A percentile compares a stretch with the other conserved stretches of the same genome.
phyloP scores from a whole-genome alignment of 1,284 basidiomycete species.

The Mycena citricolor region DNA sequence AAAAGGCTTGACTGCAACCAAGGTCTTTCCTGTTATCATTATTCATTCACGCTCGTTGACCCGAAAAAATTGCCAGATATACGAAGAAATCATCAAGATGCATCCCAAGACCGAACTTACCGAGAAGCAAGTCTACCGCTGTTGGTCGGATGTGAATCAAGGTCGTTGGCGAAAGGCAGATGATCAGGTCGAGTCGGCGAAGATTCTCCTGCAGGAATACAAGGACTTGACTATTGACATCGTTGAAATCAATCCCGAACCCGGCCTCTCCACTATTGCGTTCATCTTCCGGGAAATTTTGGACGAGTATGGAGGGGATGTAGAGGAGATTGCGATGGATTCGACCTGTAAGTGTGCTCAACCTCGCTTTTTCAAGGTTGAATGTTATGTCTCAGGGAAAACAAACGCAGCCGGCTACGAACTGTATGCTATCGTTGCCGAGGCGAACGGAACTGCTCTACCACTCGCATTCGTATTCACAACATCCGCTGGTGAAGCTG shows the following conservation, averaged over 20 bases:
- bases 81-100: conserved; percentile 5
- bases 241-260: conserved; percentile 1
- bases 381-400: conserved; percentile 7
- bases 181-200: conserved; percentile 12
- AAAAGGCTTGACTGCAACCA: conserved; percentile 13
- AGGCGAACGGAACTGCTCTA: conserved; percentile 15
- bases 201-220: conserved; percentile 5
- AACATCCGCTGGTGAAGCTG: conserved; percentile 10
- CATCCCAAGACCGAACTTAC: conserved; percentile 9
- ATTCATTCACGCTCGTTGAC: not conserved
- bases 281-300: conserved; percentile 8
- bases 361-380: no score
- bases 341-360: conserved; percentile 13
- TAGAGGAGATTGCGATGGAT: conserved; percentile 11
- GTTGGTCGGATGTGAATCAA: conserved; percentile 5
- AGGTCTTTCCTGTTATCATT: conserved; percentile 1
- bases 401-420: conserved; percentile 14
- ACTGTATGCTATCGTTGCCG: conserved; percentile 12
- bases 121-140: conserved; percentile 5
- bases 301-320: conserved; percentile 1
- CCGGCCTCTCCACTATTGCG: conserved; percentile 2
- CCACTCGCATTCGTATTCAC: conserved; percentile 17
- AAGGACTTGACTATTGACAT: not conserved
- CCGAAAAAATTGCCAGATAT: no score
- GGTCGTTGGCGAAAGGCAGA: conserved; percentile 2